A percentile compares a stretch with the other conserved stretches of the same genome.
These are phyloP conservation scores for Symbiodinium pilosum DNA, from an alignment of 73 alveolate species.

Conservation along the genomic window DNA sequence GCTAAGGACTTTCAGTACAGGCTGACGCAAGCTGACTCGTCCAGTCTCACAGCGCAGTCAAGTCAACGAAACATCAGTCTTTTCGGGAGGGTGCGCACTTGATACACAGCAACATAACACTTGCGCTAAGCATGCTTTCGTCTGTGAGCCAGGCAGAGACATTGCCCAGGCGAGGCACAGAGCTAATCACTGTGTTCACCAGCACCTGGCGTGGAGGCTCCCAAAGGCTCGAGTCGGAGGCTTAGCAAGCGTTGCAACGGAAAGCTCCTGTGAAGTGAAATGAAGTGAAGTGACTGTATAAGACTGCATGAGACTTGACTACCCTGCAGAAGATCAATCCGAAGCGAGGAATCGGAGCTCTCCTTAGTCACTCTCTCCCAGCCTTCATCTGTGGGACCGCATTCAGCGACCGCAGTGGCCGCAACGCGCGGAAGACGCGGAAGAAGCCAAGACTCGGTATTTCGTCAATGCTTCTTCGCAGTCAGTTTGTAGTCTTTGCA, in stretches of 20 bases:
- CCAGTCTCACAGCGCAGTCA: neutral
- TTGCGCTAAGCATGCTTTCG: neutral
- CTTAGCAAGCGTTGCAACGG: too few species aligned
- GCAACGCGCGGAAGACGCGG: conserved; percentile 95
- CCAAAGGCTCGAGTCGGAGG: neutral
- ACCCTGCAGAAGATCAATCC: neutral
- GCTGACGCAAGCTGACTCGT: neutral
- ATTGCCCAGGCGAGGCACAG: conserved; percentile 85
- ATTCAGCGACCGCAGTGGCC: conserved; percentile 96
- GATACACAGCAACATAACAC: neutral
- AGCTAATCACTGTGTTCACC: conserved; percentile 73
- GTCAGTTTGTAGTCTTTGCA: too few species aligned
- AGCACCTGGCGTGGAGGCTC: conserved; percentile 19
- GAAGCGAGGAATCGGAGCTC: neutral
- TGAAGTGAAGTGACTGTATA: too few species aligned
- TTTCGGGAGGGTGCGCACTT: neutral
- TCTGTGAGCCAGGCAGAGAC: conserved; percentile 31
- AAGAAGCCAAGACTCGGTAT: conserved; percentile 92
- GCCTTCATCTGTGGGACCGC: conserved; percentile 96
- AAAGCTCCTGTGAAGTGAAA: too few species aligned
- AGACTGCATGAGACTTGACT: too few species aligned
- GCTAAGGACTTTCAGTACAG: too few species aligned
- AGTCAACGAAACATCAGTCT: neutral
- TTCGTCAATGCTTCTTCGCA: neutral
- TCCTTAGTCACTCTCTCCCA: neutral